phyloP scores from a whole-genome alignment of 148 eudicot species.

The Camellia granthamiana region DNA sequence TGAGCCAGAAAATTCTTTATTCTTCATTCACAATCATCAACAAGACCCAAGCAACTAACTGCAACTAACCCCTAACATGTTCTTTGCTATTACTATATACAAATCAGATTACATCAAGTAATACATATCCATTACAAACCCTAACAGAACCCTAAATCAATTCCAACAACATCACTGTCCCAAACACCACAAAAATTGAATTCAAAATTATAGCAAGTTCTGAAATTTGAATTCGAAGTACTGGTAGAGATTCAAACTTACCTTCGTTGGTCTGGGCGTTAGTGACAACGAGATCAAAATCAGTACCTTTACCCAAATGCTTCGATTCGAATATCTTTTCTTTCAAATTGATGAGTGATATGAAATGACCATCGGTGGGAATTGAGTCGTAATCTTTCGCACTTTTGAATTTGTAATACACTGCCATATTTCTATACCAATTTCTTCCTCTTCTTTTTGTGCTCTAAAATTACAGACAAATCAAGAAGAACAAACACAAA shows the following conservation, averaged over 20 bases:
- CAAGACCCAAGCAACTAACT: no score
- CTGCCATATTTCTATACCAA: constrained; percentile 51
- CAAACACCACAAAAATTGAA: background rate
- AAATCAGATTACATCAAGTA: no score
- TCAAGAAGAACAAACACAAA: constrained; percentile 26
- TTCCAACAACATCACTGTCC: background rate
- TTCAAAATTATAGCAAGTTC: constrained; percentile 7
- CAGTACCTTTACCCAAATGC: constrained; percentile 90
- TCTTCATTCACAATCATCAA: no score
- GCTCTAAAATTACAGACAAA: constrained; percentile 11
- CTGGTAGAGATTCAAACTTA: constrained; percentile 40
- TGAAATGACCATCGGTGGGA: constrained; percentile 73
- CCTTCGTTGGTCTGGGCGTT: constrained; percentile 99
- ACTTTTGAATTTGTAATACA: constrained; percentile 94
- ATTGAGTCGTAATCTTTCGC: constrained; percentile 90
- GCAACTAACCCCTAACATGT: no score
- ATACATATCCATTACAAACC: no score
- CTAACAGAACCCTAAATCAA: no score
- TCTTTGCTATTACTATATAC: no score
- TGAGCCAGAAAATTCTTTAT: no score
- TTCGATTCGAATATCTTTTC: constrained; percentile 79
- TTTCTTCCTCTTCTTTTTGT: constrained; percentile 17
- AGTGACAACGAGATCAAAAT: constrained; percentile 87
- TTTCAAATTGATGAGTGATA: constrained; percentile 72
- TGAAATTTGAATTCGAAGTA: constrained; percentile 1